Evolutionary conservation across 371 early-diverging fungal genomes (phyloP), one percentile per base, ranked within the genome.

Genomic region (Mucor plumbeus): DNA sequence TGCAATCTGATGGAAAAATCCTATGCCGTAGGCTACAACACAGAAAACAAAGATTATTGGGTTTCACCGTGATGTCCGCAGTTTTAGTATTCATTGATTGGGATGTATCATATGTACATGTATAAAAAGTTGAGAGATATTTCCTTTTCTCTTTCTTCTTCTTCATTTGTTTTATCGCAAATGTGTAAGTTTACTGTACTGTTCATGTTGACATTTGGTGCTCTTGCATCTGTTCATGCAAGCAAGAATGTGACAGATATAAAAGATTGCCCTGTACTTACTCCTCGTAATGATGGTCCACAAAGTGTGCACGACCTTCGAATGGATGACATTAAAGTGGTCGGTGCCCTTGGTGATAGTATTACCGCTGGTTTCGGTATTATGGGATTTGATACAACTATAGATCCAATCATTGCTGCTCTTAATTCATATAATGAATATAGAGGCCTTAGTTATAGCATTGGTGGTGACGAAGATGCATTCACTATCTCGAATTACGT

Each of bases 401-500:
- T 54, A 7, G 60, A 61, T 13, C 31, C 59, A 0, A 9, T 64
- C 2, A 33, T 60, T 34, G 57, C 39, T 44, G 39, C 33, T 3
- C 33, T 68, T 48, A 64, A 34, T 13, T 41, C 73, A 5, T 62
- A 70, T 21, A 63, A 61, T 9, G 82, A 81, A 61, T 77, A 75
- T 33, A 78, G 85, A 64, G 82, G 82, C 3, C 63, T 82, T 11
- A 81, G 81, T 57, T 84, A 74, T 63, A 72, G 74, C 26, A 73
- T 72, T 17, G 85, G 85, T 63, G 85, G 85, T 35, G 80, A 84
- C 47, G 21, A 38, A 31, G 65, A 64, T 57, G 82, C 85, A 7
- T 54, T 74, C 0, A 82, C 81, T 10, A 34, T 84, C 13, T 74
- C 82, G 3, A 82, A 79, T 43, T 73, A 77, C 38, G 57, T 82